These are phyloP conservation scores for Picochlorum sp. DNA, from an alignment of 139 green algal genomes.

Conservation along the genomic window DNA sequence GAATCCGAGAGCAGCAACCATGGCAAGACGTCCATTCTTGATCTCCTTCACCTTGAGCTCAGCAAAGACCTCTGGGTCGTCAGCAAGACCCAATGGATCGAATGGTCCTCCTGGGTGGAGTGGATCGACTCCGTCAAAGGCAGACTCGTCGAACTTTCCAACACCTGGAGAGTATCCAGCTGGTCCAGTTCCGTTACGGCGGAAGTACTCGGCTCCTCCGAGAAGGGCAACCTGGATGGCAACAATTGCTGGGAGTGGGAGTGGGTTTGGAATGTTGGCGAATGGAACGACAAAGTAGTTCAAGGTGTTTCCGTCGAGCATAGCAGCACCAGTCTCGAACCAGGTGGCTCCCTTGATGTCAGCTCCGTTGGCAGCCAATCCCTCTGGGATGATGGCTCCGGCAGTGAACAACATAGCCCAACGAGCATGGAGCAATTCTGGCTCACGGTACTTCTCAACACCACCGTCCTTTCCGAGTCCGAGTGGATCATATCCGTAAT, in stretches of 20 bases:
- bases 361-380: slow-evolving; percentile 81
- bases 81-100: slow-evolving; percentile 88
- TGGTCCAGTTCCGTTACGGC: slow-evolving; percentile 60
- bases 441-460: slow-evolving; percentile 80
- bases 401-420: slow-evolving; percentile 97
- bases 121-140: slow-evolving; percentile 83
- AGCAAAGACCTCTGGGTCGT: slow-evolving; percentile 83
- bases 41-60: slow-evolving; percentile 98
- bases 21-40: slow-evolving; percentile 93
- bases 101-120: slow-evolving; percentile 94
- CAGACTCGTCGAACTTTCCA: slow-evolving; percentile 80
- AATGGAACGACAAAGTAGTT: slow-evolving; percentile 93
- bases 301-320: slow-evolving; percentile 86
- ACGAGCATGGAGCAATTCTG: slow-evolving; percentile 90
- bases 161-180: slow-evolving; percentile 80
- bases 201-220: slow-evolving; percentile 81
- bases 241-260: slow-evolving; percentile 74
- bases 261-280: slow-evolving; percentile 77
- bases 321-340: slow-evolving; percentile 90
- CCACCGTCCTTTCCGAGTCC: slow-evolving; percentile 80
- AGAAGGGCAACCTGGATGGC: slow-evolving; percentile 77
- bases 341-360: slow-evolving; percentile 79
- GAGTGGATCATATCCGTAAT: slow-evolving; percentile 91
- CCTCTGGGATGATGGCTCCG: slow-evolving; percentile 93
- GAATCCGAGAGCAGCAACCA: slow-evolving; percentile 75